Base-by-base conservation (phyloP, 371 early-diverging fungal genomes). In the Quaeritorhiza haematococci region DNA sequence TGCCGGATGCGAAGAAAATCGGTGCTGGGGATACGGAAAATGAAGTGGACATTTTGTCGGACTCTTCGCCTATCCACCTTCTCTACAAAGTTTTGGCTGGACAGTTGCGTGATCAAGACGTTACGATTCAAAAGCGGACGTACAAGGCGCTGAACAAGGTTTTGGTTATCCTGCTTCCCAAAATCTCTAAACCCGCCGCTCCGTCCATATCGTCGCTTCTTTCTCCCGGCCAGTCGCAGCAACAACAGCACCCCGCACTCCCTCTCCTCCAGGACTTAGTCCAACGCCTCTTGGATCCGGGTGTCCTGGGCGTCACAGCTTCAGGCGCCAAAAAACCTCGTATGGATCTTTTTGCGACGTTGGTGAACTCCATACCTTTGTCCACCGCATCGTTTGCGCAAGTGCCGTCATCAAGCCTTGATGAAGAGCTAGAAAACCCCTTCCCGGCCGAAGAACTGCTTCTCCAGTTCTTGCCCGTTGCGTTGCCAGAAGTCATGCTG, bases 81-180 rank as follows among this genome's bases (percentile, higher is more conserved):
- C 63, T 73, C 45, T 72, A 70, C 64, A 60, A 66, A 6, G 59
- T 75, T 8, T 56, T 75, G 4, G 34, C 59, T 1, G 67, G 68
- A 2, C 71, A 74, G 46, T 60, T 78, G 3, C 79, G 84, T 49
- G 84, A 84, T 58, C 77, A 79, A 7, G 92, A 93, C 51, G 70
- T 85, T 0, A 75, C 82, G 1, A 69, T 94, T 23, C 96, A 94
- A 69, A 97, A 97, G 84, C 93, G 92, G 73, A 90, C 89, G 0
- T 96, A 97, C 81, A 91, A 92, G 76, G 79, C 88, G 3, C 76
- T 95, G 21, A 73, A 78, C 56, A 81, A 84, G 32, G 68, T 90
- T 63, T 69, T 87, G 42, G 69, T 64, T 0, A n/a, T 24, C 26
- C 19, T 75, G 3, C 57, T 64, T 24, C 55, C 57, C n/a, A n/a